Conservation (phyloP, 805 yeast species). For the Candida ponderosae region DNA sequence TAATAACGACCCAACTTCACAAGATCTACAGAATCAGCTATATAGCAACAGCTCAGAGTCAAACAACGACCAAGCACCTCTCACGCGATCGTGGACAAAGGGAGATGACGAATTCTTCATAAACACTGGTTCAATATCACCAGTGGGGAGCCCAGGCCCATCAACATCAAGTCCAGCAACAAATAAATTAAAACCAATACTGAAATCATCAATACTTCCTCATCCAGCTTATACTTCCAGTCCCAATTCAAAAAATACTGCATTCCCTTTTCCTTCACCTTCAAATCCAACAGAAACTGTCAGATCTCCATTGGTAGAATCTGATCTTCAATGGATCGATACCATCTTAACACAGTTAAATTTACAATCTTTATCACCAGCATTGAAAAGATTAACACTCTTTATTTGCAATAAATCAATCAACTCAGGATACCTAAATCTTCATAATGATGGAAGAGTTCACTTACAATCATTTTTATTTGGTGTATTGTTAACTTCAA, state of each 20-base stretch:
- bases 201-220: background rate
- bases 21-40: background rate
- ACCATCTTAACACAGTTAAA: conserved; percentile 6
- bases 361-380: background rate
- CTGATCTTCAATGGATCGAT: conserved; percentile 7
- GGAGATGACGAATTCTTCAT: conserved; percentile 3
- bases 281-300: too few species aligned
- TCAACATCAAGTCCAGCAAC: background rate
- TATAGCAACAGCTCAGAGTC: too few species aligned
- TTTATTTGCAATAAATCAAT: conserved; percentile 4
- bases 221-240: background rate
- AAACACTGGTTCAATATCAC: background rate
- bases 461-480: conserved; percentile 20
- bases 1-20: background rate
- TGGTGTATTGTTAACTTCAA: conserved; percentile 13
- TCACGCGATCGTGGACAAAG: conserved; percentile 1
- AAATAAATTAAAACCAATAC: too few species aligned
- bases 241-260: background rate
- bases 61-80: background rate
- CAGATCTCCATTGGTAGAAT: too few species aligned
- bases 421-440: conserved; percentile 14
- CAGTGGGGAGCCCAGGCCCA: too few species aligned
- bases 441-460: conserved; percentile 14
- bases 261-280: background rate
- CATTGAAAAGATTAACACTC: conserved; percentile 1